A percentile compares a stretch with the other conserved stretches of the same genome.
These are phyloP conservation scores for Fusarium guadeloupense DNA, from an alignment of 2,329 filamentous ascomycete genomes.

Conservation along the genomic window DNA sequence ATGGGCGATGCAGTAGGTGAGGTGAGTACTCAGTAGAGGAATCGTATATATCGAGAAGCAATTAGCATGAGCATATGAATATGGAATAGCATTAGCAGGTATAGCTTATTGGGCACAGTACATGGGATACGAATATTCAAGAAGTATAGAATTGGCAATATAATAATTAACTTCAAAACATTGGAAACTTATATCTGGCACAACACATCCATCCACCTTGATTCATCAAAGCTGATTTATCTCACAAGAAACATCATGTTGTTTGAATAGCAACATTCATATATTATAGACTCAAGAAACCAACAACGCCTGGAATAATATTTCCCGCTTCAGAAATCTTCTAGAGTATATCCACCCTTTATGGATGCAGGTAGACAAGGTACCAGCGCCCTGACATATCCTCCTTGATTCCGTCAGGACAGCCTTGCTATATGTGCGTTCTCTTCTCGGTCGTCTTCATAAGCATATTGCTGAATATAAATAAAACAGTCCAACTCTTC, in stretches of 20 bases:
- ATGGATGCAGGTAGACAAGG: neutral
- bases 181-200: too few species aligned
- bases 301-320: slow-evolving; percentile 27
- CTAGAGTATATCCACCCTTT: slow-evolving; percentile 27
- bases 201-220: too few species aligned
- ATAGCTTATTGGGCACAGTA: too few species aligned
- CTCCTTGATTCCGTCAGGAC: neutral
- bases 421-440: neutral
- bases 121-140: too few species aligned
- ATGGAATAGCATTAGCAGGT: too few species aligned
- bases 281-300: slow-evolving; percentile 9
- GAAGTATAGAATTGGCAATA: too few species aligned
- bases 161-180: too few species aligned
- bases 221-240: too few species aligned
- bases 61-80: too few species aligned
- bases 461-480: slow-evolving; percentile 4
- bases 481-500: neutral
- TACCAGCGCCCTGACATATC: neutral
- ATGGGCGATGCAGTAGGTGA: too few species aligned
- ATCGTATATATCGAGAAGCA: too few species aligned
- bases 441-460: neutral
- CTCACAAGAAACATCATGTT: neutral
- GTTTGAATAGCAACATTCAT: neutral
- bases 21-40: too few species aligned
- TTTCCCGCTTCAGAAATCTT: slow-evolving; percentile 21